Evolutionary conservation across 441 rosid species (phyloP).

Genomic region (Geranium incanum): DNA sequence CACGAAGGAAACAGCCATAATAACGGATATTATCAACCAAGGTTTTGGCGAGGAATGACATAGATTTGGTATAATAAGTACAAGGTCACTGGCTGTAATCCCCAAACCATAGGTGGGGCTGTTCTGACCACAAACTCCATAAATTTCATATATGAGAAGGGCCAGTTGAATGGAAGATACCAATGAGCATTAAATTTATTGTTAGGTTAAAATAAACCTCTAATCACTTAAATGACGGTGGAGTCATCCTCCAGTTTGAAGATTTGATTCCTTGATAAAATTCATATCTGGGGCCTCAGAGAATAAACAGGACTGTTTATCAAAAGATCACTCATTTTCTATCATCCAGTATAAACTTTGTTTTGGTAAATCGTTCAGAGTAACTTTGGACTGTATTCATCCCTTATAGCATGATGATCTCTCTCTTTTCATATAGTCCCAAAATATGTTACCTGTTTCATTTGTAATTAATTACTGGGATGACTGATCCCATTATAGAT

Average conservation of each 20-base stretch:
- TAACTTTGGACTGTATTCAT: neutral
- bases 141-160: neutral
- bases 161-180: neutral
- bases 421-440: neutral
- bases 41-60: neutral
- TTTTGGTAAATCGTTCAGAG: neutral
- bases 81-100: neutral
- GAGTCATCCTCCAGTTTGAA: neutral
- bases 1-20: neutral
- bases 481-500: neutral
- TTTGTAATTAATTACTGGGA: neutral
- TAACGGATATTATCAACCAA: neutral
- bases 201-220: neutral
- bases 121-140: neutral
- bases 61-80: neutral
- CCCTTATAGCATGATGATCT: neutral
- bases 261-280: neutral
- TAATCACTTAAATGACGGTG: neutral
- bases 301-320: neutral
- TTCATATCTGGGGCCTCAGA: neutral
- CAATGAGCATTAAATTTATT: neutral
- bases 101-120: neutral
- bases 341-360: neutral
- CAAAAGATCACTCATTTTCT: neutral
- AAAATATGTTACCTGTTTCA: neutral